Conservation (phyloP, 495 filamentous ascomycete genomes). For the Trichocladium antarcticum region DNA sequence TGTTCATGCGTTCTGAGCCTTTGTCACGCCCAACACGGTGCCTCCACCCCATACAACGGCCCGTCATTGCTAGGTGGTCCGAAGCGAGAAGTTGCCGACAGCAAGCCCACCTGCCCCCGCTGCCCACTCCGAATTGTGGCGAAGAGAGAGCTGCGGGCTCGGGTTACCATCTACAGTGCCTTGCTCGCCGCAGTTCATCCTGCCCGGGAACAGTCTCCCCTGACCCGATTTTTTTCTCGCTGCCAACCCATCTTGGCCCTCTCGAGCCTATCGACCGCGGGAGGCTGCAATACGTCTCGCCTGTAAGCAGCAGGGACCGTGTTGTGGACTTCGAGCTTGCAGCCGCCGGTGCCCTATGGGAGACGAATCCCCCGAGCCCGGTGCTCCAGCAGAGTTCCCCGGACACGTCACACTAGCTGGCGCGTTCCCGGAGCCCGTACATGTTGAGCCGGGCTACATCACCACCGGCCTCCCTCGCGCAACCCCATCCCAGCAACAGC, state of each 20-base stretch:
- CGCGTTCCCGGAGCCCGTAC: slow-evolving; percentile 10
- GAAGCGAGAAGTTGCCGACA: no score
- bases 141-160: not conserved
- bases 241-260: not conserved
- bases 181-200: no score
- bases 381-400: slow-evolving; percentile 26
- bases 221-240: no score
- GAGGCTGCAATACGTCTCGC: not conserved
- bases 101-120: no score
- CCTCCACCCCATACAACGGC: no score
- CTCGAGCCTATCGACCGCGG: not conserved
- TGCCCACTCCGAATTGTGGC: not conserved
- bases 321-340: not conserved
- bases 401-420: slow-evolving; percentile 16
- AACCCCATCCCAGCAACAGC: slow-evolving; percentile 17
- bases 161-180: no score
- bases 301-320: not conserved
- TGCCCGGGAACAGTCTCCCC: no score
- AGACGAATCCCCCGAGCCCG: slow-evolving; percentile 28
- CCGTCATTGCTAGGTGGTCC: no score
- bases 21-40: no score
- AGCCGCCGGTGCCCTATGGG: slow-evolving; percentile 25
- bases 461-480: slow-evolving; percentile 11
- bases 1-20: not conserved
- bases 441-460: slow-evolving; percentile 7